Percentiles rank a stretch among this genome's conserved stretches.
These are phyloP conservation scores for Onygena corvina DNA, from an alignment of 2,329 filamentous ascomycete species.

Conservation along the genomic window DNA sequence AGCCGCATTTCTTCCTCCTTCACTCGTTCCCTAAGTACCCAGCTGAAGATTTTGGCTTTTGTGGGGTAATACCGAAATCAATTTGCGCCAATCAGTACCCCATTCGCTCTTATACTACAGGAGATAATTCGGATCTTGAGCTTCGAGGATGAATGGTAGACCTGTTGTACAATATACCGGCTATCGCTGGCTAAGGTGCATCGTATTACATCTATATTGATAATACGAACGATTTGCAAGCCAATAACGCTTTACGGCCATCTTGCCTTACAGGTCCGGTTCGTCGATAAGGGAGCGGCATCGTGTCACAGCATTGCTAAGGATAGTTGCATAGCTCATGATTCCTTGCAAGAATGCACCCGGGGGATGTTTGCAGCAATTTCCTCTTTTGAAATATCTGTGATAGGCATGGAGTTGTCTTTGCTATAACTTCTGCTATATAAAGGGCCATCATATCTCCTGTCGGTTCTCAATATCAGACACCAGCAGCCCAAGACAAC, in stretches of 20 bases:
- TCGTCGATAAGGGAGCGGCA: background rate
- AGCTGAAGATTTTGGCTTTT: background rate
- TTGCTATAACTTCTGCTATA: background rate
- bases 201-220: background rate
- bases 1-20: background rate
- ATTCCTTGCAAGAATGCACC: background rate
- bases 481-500: background rate
- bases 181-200: background rate
- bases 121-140: background rate
- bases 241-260: background rate
- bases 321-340: background rate
- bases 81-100: background rate
- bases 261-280: background rate
- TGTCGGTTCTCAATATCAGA: background rate
- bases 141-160: background rate
- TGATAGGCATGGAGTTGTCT: background rate
- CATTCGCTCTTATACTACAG: background rate
- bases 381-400: background rate
- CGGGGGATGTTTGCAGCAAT: background rate
- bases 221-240: background rate
- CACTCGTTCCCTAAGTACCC: background rate
- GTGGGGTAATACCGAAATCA: constrained; percentile 1
- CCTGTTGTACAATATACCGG: constrained; percentile 1
- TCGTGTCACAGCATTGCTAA: background rate
- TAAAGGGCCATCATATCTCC: background rate